Evolutionary conservation across 108 stramenopile genomes (phyloP).

Genomic region (Cyclotella kingstonii): DNA sequence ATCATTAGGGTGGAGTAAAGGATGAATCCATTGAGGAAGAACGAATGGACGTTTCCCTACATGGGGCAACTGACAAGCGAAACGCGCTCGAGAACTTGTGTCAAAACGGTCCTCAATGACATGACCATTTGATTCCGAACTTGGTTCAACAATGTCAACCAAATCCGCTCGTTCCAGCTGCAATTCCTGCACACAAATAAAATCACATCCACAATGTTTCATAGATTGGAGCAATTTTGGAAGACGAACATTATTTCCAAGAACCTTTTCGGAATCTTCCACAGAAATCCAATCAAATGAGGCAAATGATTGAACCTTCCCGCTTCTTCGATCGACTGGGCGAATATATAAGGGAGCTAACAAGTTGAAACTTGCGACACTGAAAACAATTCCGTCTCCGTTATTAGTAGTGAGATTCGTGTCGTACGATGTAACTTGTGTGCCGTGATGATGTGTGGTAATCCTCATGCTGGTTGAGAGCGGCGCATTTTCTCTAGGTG

Average conservation of each 20-base stretch:
- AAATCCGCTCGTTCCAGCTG: slow-evolving; percentile 39
- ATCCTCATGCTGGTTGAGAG: too few species aligned
- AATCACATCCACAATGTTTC: slow-evolving; percentile 27
- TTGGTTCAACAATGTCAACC: too few species aligned
- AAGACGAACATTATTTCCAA: slow-evolving; percentile 30
- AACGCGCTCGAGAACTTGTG: background rate
- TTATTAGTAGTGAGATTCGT: too few species aligned
- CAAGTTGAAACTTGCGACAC: slow-evolving; percentile 54
- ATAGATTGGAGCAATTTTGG: slow-evolving; percentile 31
- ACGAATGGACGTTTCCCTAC: slow-evolving; percentile 9
- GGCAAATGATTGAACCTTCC: slow-evolving; percentile 49
- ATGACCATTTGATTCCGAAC: too few species aligned
- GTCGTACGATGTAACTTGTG: too few species aligned
- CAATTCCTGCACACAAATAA: slow-evolving; percentile 61
- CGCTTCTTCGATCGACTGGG: slow-evolving; percentile 49
- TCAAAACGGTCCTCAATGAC: background rate
- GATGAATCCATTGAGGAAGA: slow-evolving; percentile 45
- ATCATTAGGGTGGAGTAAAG: slow-evolving; percentile 1
- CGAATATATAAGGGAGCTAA: slow-evolving; percentile 54
- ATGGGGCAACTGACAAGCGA: background rate
- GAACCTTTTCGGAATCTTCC: slow-evolving; percentile 17
- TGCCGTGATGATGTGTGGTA: too few species aligned
- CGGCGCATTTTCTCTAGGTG: too few species aligned
- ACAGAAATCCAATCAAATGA: slow-evolving; percentile 56
- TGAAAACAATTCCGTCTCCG: slow-evolving; percentile 21